Conservation (phyloP, 129 eudicot genomes). For the Gnaphalium uliginosum region DNA sequence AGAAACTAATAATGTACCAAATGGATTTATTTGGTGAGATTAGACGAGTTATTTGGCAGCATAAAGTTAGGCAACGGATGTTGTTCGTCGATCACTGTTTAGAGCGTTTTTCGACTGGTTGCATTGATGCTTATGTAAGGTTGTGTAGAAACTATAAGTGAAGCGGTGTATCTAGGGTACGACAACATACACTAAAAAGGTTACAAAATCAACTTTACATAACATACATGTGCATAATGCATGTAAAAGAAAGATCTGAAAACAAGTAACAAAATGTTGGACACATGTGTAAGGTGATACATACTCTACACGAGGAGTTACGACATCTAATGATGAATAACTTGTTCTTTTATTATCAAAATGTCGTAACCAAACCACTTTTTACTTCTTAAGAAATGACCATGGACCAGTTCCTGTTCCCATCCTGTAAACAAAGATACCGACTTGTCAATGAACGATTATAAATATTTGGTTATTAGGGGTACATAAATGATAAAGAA, state of each 20-base stretch:
- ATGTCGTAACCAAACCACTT: conserved; percentile 6
- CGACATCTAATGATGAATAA: not conserved
- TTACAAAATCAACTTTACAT: not conserved
- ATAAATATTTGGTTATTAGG: not conserved
- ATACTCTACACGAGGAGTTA: not conserved
- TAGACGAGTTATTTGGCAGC: too few relatives aligned
- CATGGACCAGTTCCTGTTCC: conserved; percentile 91
- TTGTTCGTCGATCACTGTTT: too few relatives aligned
- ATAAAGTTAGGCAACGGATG: too few relatives aligned
- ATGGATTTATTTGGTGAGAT: too few relatives aligned
- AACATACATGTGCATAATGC: not conserved
- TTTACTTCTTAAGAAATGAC: conserved; percentile 54
- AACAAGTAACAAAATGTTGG: not conserved
- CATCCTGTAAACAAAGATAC: conserved; percentile 30
- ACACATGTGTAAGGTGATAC: not conserved
- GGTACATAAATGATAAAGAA: not conserved
- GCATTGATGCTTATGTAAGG: not conserved
- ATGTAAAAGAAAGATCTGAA: not conserved
- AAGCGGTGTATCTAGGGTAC: not conserved
- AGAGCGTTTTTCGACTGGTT: too few relatives aligned
- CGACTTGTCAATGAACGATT: conserved; percentile 4
- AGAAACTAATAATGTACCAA: too few relatives aligned
- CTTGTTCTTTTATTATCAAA: not conserved
- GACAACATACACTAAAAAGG: not conserved
- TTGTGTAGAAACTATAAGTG: not conserved